Evolutionary conservation across 495 filamentous ascomycete genomes (phyloP).

Genomic region (Hypomontagnella submonticulosa): DNA sequence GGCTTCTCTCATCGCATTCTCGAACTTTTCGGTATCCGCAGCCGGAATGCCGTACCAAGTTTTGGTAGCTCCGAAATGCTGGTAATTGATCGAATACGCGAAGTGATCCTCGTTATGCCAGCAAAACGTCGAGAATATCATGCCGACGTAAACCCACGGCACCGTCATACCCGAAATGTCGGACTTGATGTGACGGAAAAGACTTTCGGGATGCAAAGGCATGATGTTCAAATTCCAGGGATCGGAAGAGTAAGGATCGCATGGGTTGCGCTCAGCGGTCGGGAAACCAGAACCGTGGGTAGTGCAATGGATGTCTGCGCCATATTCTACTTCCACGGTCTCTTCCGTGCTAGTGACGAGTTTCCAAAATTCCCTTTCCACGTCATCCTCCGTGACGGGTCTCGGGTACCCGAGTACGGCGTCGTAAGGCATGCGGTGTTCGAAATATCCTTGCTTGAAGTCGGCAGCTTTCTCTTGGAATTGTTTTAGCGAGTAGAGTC

Average conservation of each 20-base stretch:
- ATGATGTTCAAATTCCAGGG: slow-evolving; percentile 97
- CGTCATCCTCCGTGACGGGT: slow-evolving; percentile 91
- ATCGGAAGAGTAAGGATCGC: slow-evolving; percentile 85
- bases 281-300: slow-evolving; percentile 98
- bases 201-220: slow-evolving; percentile 87
- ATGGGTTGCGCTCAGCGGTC: slow-evolving; percentile 90
- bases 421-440: slow-evolving; percentile 89
- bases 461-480: slow-evolving; percentile 96
- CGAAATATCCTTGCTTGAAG: slow-evolving; percentile 95
- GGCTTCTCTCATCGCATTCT: slow-evolving; percentile 92
- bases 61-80: slow-evolving; percentile 98
- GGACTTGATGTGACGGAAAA: slow-evolving; percentile 96
- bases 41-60: slow-evolving; percentile 99
- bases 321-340: slow-evolving; percentile 97
- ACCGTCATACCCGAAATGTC: slow-evolving; percentile 99
- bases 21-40: slow-evolving; percentile 92
- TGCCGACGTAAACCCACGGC: slow-evolving; percentile 99
- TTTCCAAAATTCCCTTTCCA: slow-evolving; percentile 97
- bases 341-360: slow-evolving; percentile 92
- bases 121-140: slow-evolving; percentile 99
- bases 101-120: slow-evolving; percentile 99
- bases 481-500: slow-evolving; percentile 92
- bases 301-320: slow-evolving; percentile 97
- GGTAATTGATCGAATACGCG: slow-evolving; percentile 97
- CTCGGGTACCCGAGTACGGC: slow-evolving; percentile 80